Percentiles rank a stretch among this genome's conserved stretches.
These are phyloP conservation scores for Inga laurina DNA, from an alignment of 306 rosid species.

Conservation along the genomic window DNA sequence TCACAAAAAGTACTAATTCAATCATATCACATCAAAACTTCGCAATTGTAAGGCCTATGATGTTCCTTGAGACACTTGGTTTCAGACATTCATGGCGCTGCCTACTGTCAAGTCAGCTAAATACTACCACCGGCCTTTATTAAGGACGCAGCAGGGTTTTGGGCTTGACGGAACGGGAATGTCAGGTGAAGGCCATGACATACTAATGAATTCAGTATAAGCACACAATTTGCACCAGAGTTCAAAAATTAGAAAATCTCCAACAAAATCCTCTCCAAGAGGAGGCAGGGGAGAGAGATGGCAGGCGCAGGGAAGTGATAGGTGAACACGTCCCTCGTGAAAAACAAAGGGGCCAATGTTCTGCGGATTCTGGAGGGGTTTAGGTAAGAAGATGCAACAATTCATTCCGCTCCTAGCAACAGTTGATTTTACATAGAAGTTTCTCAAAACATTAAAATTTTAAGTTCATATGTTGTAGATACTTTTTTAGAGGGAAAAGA, in stretches of 20 bases:
- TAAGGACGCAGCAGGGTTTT: background rate
- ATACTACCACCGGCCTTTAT: background rate
- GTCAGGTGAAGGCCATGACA: background rate
- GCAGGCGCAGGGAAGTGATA: background rate
- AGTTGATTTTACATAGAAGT: background rate
- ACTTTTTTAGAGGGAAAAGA: background rate
- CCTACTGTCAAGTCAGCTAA: background rate
- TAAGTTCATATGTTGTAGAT: background rate
- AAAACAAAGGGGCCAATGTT: background rate
- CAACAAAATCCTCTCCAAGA: background rate
- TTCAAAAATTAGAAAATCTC: background rate
- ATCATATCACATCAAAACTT: background rate
- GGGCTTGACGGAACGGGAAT: constrained; percentile 11
- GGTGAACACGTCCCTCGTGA: background rate
- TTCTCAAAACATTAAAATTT: constrained; percentile 7
- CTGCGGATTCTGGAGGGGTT: background rate
- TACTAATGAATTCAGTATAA: background rate
- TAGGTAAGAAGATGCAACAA: background rate
- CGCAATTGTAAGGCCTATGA: background rate
- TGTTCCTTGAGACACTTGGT: background rate
- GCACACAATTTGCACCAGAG: background rate
- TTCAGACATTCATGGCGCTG: background rate
- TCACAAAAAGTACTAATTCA: background rate
- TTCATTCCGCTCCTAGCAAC: background rate
- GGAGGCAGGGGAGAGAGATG: background rate